Evolutionary conservation across 352 stramenopile genomes (phyloP).

Genomic region (Pythium guiyangense): DNA sequence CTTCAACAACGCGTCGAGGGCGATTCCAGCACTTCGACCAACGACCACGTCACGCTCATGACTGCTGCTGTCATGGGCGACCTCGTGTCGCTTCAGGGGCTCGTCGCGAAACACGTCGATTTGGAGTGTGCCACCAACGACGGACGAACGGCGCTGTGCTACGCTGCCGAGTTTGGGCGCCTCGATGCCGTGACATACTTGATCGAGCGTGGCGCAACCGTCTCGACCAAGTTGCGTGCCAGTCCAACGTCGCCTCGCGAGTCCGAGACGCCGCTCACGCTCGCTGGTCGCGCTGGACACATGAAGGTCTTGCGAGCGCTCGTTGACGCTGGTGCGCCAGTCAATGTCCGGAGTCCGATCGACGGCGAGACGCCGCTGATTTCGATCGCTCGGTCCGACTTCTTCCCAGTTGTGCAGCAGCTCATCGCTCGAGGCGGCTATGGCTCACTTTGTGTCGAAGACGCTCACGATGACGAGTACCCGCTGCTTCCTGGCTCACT

Average conservation of each 20-base stretch:
- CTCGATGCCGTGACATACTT: background rate
- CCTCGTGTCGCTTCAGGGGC: background rate
- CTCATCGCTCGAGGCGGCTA: background rate
- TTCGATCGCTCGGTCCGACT: too few relatives aligned
- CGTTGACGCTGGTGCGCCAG: too few relatives aligned
- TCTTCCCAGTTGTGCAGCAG: too few relatives aligned
- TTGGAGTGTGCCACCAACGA: background rate
- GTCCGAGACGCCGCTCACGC: background rate
- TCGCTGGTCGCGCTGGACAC: too few relatives aligned
- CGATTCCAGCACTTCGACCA: background rate
- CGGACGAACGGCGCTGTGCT: background rate
- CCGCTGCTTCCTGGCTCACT: too few relatives aligned
- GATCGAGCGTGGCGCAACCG: background rate
- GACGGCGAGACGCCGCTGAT: too few relatives aligned
- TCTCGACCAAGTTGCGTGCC: background rate
- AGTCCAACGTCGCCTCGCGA: background rate
- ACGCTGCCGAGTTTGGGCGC: background rate
- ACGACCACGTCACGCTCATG: background rate
- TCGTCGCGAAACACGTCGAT: background rate
- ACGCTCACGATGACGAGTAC: background rate
- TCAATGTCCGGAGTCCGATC: too few relatives aligned
- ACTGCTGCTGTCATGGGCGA: background rate
- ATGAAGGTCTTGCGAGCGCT: too few relatives aligned
- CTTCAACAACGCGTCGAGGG: background rate
- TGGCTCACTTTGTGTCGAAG: background rate